Conservation (phyloP, 257 asterid genomes). For the Nicotiana tabacum region DNA sequence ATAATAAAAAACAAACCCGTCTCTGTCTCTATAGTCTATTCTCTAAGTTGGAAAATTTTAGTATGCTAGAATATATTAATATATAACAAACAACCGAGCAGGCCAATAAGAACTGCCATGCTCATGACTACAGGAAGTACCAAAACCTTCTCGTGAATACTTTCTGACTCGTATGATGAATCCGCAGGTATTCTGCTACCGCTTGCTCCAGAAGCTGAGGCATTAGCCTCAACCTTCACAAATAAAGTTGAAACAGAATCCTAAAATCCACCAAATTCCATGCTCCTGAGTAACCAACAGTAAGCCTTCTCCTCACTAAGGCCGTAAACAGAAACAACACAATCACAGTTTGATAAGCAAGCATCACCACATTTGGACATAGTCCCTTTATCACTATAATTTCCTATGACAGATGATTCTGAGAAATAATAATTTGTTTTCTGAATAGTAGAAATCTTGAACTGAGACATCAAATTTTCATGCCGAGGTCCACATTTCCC, state of each 20-base stretch:
- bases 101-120: conserved; percentile 47
- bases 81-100: conserved; percentile 54
- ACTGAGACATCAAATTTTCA: conserved; percentile 34
- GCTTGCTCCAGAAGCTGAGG: conserved; percentile 17
- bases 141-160: conserved; percentile 38
- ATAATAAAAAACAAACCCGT: too few relatives aligned
- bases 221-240: conserved; percentile 60
- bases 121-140: conserved; percentile 73
- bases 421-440: conserved; percentile 66
- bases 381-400: conserved; percentile 56
- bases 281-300: conserved; percentile 67
- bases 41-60: too few relatives aligned
- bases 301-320: conserved; percentile 71
- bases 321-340: conserved; percentile 79
- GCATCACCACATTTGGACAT: conserved; percentile 72
- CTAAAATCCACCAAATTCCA: conserved; percentile 81
- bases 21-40: too few relatives aligned
- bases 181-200: conserved; percentile 18
- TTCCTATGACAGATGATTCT: conserved; percentile 63
- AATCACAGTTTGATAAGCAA: conserved; percentile 70
- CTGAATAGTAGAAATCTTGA: conserved; percentile 39
- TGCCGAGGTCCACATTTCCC: conserved; percentile 49
- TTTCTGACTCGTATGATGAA: conserved; percentile 18
- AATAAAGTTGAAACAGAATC: conserved; percentile 71
- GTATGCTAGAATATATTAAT: conserved; percentile 15